These are phyloP conservation scores for Cenchrus fungigraminus DNA, from an alignment of 176 grass and related monocot genomes.

Conservation along the genomic window DNA sequence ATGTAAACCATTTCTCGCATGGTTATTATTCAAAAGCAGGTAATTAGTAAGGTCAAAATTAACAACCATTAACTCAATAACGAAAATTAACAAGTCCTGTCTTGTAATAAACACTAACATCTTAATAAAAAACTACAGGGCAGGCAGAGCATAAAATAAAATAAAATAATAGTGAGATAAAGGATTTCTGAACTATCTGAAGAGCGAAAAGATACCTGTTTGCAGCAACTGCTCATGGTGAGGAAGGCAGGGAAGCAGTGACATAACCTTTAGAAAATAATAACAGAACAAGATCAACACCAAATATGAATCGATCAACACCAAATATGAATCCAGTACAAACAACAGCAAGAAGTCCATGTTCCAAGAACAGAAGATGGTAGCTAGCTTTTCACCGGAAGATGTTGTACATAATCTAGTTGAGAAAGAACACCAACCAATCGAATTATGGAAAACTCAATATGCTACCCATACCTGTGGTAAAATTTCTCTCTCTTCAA, in stretches of 20 bases:
- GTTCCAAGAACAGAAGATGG: background rate
- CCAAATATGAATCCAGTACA: slow-evolving; percentile 5
- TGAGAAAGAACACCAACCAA: slow-evolving; percentile 2
- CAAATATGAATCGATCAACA: slow-evolving; percentile 21
- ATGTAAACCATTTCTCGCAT: slow-evolving; percentile 22
- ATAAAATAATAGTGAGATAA: background rate
- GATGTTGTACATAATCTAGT: slow-evolving; percentile 15
- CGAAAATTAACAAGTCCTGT: slow-evolving; percentile 12
- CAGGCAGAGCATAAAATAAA: slow-evolving; percentile 26
- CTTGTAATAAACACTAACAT: slow-evolving; percentile 26
- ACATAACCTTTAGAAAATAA: slow-evolving; percentile 73
- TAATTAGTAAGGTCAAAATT: background rate
- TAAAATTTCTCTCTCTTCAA: slow-evolving; percentile 81
- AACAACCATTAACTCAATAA: background rate
- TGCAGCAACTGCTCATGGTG: slow-evolving; percentile 72
- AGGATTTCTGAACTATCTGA: slow-evolving; percentile 25
- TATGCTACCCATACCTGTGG: slow-evolving; percentile 66
- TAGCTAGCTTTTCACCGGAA: background rate
- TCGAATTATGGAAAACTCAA: background rate
- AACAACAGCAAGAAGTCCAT: background rate
- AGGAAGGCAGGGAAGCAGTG: slow-evolving; percentile 82
- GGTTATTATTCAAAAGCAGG: background rate
- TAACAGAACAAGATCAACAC: slow-evolving; percentile 24
- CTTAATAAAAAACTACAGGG: slow-evolving; percentile 14
- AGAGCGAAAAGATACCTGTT: slow-evolving; percentile 71